Evolutionary conservation across 768 basidiomycete species (phyloP).

Genomic region (Pulveroboletus sp.): DNA sequence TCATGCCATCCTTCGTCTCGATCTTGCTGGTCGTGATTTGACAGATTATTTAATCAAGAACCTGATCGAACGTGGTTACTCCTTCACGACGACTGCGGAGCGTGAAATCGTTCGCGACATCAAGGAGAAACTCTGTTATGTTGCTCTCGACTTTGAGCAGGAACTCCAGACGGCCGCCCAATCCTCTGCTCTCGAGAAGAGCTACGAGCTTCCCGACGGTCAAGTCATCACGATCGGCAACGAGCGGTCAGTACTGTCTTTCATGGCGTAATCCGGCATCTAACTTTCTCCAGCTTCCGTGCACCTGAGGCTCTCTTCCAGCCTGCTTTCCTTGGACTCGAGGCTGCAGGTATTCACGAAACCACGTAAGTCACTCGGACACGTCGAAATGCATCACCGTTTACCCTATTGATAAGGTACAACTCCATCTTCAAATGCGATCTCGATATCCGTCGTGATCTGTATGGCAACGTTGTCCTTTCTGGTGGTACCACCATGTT

Average conservation of each 20-base stretch:
- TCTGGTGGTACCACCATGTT: conserved; percentile 93
- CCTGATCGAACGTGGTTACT: conserved; percentile 87
- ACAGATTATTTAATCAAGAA: conserved; percentile 82
- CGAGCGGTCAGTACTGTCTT: conserved; percentile 44
- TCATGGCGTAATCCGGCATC: too few species aligned
- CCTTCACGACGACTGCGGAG: conserved; percentile 91
- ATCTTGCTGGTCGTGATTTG: conserved; percentile 89
- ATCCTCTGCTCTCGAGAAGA: conserved; percentile 87
- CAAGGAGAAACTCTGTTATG: conserved; percentile 92
- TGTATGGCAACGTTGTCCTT: conserved; percentile 40
- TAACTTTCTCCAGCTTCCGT: conserved; percentile 52
- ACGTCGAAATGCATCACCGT: not conserved
- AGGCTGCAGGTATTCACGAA: conserved; percentile 81
- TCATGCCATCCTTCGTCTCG: conserved; percentile 89
- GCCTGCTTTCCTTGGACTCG: conserved; percentile 59
- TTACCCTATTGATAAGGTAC: conserved; percentile 31
- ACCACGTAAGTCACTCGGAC: conserved; percentile 40
- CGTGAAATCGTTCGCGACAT: conserved; percentile 95
- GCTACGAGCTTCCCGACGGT: conserved; percentile 88
- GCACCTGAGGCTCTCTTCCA: conserved; percentile 57
- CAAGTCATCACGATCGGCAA: conserved; percentile 88
- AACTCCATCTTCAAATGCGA: conserved; percentile 69
- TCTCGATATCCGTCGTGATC: conserved; percentile 50
- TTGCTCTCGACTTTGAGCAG: conserved; percentile 91
- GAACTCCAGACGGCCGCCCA: conserved; percentile 89